Evolutionary conservation across 2,329 filamentous ascomycete species (phyloP).

Genomic region (Stylonectria norvegica): DNA sequence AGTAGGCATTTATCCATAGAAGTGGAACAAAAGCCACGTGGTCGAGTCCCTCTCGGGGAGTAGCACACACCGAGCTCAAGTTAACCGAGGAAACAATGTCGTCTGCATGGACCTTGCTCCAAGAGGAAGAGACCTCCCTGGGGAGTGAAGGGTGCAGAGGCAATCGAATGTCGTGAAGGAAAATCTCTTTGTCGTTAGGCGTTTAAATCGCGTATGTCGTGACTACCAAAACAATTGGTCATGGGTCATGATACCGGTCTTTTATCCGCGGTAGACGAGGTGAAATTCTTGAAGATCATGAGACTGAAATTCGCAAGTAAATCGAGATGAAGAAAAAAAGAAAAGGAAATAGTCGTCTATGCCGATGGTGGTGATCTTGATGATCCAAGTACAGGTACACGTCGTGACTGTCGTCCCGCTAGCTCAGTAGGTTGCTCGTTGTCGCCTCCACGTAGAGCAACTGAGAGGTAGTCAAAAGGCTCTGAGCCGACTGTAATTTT

Average conservation of each 20-base stretch:
- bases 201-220: conserved; percentile 13
- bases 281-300: conserved; percentile 12
- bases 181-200: conserved; percentile 6
- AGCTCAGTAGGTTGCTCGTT: conserved; percentile 10
- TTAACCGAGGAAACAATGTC: too few species aligned
- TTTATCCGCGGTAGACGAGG: conserved; percentile 6
- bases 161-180: conserved; percentile 5
- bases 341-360: conserved; percentile 26
- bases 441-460: conserved; percentile 13
- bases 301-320: conserved; percentile 17
- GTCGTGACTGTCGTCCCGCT: conserved; percentile 18
- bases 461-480: conserved; percentile 11
- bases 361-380: conserved; percentile 23
- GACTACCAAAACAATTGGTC: conserved; percentile 13
- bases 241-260: conserved; percentile 12
- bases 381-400: conserved; percentile 35
- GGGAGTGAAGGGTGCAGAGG: neutral
- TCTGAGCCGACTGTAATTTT: conserved; percentile 22
- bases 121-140: neutral
- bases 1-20: too few species aligned
- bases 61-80: too few species aligned
- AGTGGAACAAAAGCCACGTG: too few species aligned
- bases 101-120: too few species aligned
- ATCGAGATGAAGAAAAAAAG: conserved; percentile 20
- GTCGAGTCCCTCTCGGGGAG: too few species aligned